phyloP scores from a whole-genome alignment of 2,329 filamentous ascomycete species.

The Colletotrichum scovillei region DNA sequence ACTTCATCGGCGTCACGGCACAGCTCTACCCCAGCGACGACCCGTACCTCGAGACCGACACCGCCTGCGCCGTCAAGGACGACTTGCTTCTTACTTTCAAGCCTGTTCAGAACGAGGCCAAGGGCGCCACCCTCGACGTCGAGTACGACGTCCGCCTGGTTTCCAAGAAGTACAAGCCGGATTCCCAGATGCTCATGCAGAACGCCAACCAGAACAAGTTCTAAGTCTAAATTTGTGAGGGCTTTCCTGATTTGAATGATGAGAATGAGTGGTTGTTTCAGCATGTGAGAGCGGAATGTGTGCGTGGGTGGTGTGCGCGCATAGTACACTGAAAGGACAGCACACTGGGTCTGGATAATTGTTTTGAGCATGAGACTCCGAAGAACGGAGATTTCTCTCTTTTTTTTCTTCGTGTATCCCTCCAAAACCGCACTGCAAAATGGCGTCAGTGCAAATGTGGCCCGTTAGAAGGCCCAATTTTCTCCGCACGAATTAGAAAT shows the following conservation, averaged over 20 bases:
- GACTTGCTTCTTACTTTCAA: constrained; percentile 57
- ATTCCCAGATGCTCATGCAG: constrained; percentile 36
- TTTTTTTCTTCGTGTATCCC: background rate
- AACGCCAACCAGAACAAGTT: constrained; percentile 39
- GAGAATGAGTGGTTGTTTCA: background rate
- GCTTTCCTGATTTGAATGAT: no score
- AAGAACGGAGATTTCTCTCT: background rate
- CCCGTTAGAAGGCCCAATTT: constrained; percentile 3
- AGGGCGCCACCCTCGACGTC: constrained; percentile 44
- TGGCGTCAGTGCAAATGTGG: constrained; percentile 1
- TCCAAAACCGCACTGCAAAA: background rate
- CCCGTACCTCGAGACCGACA: constrained; percentile 60
- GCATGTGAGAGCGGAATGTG: background rate
- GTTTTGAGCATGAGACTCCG: background rate
- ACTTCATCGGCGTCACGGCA: constrained; percentile 73
- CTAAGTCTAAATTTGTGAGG: background rate
- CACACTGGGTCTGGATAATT: background rate
- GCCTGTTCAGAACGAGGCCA: constrained; percentile 49
- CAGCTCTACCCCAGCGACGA: constrained; percentile 73
- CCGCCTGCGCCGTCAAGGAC: constrained; percentile 50
- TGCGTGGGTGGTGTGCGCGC: background rate
- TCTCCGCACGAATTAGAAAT: constrained; percentile 18
- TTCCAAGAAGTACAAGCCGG: constrained; percentile 41
- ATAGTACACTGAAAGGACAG: background rate
- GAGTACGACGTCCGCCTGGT: constrained; percentile 44